phyloP scores from a whole-genome alignment of 371 early-diverging fungal species.

The Zychaea mexicana region DNA sequence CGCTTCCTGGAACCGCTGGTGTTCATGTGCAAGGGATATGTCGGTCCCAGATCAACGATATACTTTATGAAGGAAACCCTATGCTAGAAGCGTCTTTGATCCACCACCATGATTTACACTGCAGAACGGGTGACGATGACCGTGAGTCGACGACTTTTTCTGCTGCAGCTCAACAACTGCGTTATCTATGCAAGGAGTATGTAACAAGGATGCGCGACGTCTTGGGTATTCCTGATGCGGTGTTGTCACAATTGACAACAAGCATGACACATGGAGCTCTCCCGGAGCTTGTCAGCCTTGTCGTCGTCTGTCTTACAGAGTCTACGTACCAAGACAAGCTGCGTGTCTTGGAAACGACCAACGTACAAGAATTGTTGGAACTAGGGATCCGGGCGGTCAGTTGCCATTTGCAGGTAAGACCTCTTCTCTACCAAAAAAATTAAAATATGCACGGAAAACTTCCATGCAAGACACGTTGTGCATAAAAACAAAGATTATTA shows the following conservation, averaged over 20 bases:
- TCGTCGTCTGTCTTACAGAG: slow-evolving; percentile 71
- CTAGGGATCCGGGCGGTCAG: slow-evolving; percentile 59
- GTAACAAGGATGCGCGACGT: slow-evolving; percentile 56
- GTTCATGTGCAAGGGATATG: slow-evolving; percentile 39
- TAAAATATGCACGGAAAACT: slow-evolving; percentile 5
- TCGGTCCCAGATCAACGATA: slow-evolving; percentile 29
- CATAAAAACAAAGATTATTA: not conserved
- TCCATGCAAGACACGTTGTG: not conserved
- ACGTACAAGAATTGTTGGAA: slow-evolving; percentile 56
- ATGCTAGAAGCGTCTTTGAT: slow-evolving; percentile 17
- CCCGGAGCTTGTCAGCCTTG: slow-evolving; percentile 59
- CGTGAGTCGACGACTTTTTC: not conserved
- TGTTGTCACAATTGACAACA: slow-evolving; percentile 61
- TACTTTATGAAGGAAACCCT: slow-evolving; percentile 17
- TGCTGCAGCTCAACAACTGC: slow-evolving; percentile 26
- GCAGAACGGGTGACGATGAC: not conserved
- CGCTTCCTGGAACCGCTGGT: slow-evolving; percentile 20
- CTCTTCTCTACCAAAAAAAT: too few relatives aligned
- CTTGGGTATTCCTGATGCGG: slow-evolving; percentile 62
- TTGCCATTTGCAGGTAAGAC: slow-evolving; percentile 76
- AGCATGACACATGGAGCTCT: slow-evolving; percentile 33
- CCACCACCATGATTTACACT: slow-evolving; percentile 19
- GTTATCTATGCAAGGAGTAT: slow-evolving; percentile 56
- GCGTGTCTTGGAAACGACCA: slow-evolving; percentile 54
- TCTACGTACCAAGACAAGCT: slow-evolving; percentile 69